Evolutionary conservation across 805 yeast genomes (phyloP), one percentile per base, ranked within the genome.

Genomic region (Pichia thaimueangensis): DNA sequence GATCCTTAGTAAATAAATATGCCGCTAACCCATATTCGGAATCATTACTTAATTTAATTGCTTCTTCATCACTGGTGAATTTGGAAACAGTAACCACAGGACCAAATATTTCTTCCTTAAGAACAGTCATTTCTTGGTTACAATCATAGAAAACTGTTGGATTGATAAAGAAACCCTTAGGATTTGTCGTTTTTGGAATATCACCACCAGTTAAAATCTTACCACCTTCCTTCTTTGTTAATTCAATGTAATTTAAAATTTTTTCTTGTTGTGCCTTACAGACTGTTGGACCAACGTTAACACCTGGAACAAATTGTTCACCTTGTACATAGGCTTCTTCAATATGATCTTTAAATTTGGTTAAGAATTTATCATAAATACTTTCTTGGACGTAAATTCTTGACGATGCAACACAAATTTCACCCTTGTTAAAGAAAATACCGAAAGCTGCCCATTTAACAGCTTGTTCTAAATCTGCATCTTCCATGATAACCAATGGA

Each of bases 401-500:
- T 43, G 96, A 87, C 51, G 95, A 94, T 29, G 96, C 97, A 59
- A 88, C 83, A 69, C 97, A 89, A 45, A 86, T 89, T 70, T 91
- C 96, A 68, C 97, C 97, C 59, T 89, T 81, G 74, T 89, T 89
- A 76, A 76, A 86, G 74, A 82, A 86, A 59, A 89, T 88, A 64
- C 96, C 96, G 44, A 74, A 62, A 45, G 84, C 74, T 53, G 87
- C 80, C 73, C 80, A 76, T 54, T 81, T 73, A 39, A 86, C 82
- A 39, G 96, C 85, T 57, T 73, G 71, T 43, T 82, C 79, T 46
- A 89, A 61, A 63, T 89, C 79, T 43, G 91, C 89, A 60, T 89
- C 97, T 58, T 82, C 80, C 60, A 84, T 87, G 38, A 89, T 81
- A 54, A 89, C 79, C 65, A 84, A 80, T 57, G 97, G 96, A 27